Base-by-base conservation (phyloP, 148 eudicot species). In the Rhododendron vialii region DNA sequence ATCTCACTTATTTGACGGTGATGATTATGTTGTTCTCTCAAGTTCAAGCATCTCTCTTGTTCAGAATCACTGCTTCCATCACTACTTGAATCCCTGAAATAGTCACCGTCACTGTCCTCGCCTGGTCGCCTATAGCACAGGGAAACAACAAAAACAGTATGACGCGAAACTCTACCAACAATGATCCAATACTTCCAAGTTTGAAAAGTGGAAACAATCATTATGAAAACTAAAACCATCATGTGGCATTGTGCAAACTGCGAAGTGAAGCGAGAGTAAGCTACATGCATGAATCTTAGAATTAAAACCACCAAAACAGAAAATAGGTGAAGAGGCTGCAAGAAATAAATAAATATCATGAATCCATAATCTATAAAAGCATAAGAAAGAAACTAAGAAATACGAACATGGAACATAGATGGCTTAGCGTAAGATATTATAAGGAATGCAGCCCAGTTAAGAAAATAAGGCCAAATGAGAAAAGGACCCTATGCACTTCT, bases 31-130 rank as follows among this genome's bases (percentile, higher is more conserved):
- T 47, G 77, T 84, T 87, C 90, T 83, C 85, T 84, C 35, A 88
- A 77, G 86, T 84, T 84, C 87, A 83, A 85, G 57, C 87, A 84
- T 87, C 92, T 92, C 24, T 95, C 96, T 71, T 87, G 93, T 69
- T 94, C 97, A 79, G 88, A 89, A 88, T 95, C 99, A 85, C 98
- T 92, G 90, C 98, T 94, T 75, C 95, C 94, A 71, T 92, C 96
- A 90, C 98, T 94, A 90, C 96, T 88, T 63, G 94, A 92, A 89
- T 93, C 97, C 90, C 94, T 92, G n/a, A 87, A 93, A 80, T 20
- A 89, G 83, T 93, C 94, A 81, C 91, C 90, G 86, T 95, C 93
- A 83, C 94, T 91, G 88, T 95, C 99, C 89, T 93, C 99, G 69
- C 93, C 90, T 11, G 85, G 86, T 82, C 79, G 92, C 93, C 98